phyloP scores from a whole-genome alignment of 345 rosid genomes.

The Syzygium oleosum region DNA sequence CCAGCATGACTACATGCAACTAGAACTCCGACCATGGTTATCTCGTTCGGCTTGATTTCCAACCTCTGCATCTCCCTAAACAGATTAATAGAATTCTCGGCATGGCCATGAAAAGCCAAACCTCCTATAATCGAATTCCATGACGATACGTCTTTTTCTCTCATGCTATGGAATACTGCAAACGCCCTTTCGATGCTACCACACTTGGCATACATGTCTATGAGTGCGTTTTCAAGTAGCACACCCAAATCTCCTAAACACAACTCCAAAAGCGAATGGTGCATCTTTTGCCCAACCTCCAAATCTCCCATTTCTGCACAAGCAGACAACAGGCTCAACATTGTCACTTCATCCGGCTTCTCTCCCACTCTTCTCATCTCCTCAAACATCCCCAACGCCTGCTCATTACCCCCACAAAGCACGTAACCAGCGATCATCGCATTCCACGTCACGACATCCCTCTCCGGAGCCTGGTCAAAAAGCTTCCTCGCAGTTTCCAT shows the following conservation, averaged over 20 bases:
- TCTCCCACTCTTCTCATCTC: conserved; percentile 4
- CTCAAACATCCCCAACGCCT: conserved; percentile 25
- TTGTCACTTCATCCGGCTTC: conserved; percentile 8
- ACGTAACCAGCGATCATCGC: conserved; percentile 9
- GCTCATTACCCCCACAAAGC: not conserved
- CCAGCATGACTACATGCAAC: conserved; percentile 56
- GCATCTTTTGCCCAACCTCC: conserved; percentile 7
- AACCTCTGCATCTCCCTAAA: conserved; percentile 33
- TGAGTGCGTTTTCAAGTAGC: conserved; percentile 2
- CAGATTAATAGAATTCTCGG: conserved; percentile 23
- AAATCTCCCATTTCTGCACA: conserved; percentile 15
- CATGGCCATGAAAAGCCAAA: conserved; percentile 41
- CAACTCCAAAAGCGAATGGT: not conserved
- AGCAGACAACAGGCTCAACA: conserved; percentile 13
- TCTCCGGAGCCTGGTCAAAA: conserved; percentile 6
- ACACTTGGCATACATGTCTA: conserved; percentile 21
- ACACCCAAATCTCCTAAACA: not conserved
- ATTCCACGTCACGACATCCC: conserved; percentile 16
- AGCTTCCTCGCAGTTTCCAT: conserved; percentile 6
- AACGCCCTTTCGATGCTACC: conserved; percentile 30
- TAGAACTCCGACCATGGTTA: conserved; percentile 26
- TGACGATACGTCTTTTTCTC: conserved; percentile 11
- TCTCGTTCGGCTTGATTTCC: conserved; percentile 25
- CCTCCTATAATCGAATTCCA: conserved; percentile 41
- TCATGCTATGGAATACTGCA: conserved; percentile 23